Conservation (phyloP, 805 yeast species). For the Suhomyces emberorum region DNA sequence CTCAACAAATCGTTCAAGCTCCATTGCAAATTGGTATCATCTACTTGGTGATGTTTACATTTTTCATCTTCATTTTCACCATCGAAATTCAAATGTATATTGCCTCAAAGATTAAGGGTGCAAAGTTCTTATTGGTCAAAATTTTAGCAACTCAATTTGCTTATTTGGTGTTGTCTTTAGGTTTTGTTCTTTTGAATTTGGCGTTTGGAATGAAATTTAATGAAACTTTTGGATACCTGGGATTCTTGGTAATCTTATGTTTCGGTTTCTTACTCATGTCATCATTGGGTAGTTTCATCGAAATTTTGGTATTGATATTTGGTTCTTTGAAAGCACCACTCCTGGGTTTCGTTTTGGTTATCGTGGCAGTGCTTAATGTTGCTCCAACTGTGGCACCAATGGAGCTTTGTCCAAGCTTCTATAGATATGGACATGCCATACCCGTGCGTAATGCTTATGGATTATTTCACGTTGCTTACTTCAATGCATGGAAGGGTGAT, state of each 20-base stretch:
- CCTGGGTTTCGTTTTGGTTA: slow-evolving; percentile 26
- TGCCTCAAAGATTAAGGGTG: slow-evolving; percentile 25
- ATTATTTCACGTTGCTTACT: slow-evolving; percentile 29
- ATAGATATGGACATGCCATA: slow-evolving; percentile 28
- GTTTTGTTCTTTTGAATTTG: slow-evolving; percentile 26
- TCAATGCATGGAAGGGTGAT: slow-evolving; percentile 32
- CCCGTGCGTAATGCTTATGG: slow-evolving; percentile 28
- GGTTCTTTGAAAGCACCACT: slow-evolving; percentile 23
- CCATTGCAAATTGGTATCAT: slow-evolving; percentile 32
- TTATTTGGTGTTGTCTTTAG: slow-evolving; percentile 24
- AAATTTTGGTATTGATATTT: slow-evolving; percentile 21
- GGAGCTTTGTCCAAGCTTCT: slow-evolving; percentile 23
- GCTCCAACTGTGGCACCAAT: slow-evolving; percentile 31
- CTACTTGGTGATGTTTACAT: slow-evolving; percentile 30
- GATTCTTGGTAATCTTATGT: slow-evolving; percentile 33
- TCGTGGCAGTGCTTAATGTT: slow-evolving; percentile 27
- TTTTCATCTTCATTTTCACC: slow-evolving; percentile 31
- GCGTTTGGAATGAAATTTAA: slow-evolving; percentile 24
- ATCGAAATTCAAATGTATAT: slow-evolving; percentile 25
- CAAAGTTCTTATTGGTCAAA: slow-evolving; percentile 21
- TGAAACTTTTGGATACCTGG: slow-evolving; percentile 27
- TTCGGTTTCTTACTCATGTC: slow-evolving; percentile 28
- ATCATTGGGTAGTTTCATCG: slow-evolving; percentile 30
- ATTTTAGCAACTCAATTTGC: slow-evolving; percentile 26
- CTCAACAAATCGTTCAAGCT: slow-evolving; percentile 23